A percentile compares a stretch with the other conserved stretches of the same genome.
Evolutionary conservation across 352 stramenopile genomes (phyloP).

Genomic region (Globisporangium lucens): DNA sequence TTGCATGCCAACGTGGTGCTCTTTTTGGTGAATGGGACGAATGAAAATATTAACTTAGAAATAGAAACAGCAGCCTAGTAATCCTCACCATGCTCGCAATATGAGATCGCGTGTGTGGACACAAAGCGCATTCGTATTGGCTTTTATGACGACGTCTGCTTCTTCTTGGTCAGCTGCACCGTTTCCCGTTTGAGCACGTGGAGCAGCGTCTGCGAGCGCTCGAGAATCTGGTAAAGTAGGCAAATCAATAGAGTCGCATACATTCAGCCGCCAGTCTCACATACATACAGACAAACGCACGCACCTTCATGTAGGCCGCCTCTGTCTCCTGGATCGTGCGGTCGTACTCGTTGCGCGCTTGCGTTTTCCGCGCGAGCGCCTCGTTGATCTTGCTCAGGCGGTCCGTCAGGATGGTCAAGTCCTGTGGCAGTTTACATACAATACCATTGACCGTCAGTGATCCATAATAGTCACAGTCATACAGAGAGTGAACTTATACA

Average conservation of each 20-base stretch:
- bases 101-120: not conserved
- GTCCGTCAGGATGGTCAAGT: slow-evolving; percentile 90
- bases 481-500: not conserved
- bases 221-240: slow-evolving; percentile 67
- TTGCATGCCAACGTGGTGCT: not conserved
- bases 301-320: slow-evolving; percentile 92
- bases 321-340: slow-evolving; percentile 94
- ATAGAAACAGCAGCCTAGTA: slow-evolving; percentile 8
- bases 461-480: not conserved
- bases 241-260: not conserved
- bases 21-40: not conserved
- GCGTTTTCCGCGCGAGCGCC: slow-evolving; percentile 84
- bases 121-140: not conserved
- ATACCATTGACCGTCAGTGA: not conserved
- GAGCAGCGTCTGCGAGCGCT: slow-evolving; percentile 92
- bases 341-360: slow-evolving; percentile 92
- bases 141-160: slow-evolving; percentile 80
- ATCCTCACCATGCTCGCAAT: not conserved
- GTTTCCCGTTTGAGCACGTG: slow-evolving; percentile 94
- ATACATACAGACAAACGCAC: not conserved
- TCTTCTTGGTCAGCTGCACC: slow-evolving; percentile 94
- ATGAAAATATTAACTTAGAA: slow-evolving; percentile 7
- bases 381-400: slow-evolving; percentile 92
- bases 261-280: not conserved
- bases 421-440: slow-evolving; percentile 23